These are phyloP conservation scores for Nakazawaea pomicola DNA, from an alignment of 805 yeast species.

Conservation along the genomic window DNA sequence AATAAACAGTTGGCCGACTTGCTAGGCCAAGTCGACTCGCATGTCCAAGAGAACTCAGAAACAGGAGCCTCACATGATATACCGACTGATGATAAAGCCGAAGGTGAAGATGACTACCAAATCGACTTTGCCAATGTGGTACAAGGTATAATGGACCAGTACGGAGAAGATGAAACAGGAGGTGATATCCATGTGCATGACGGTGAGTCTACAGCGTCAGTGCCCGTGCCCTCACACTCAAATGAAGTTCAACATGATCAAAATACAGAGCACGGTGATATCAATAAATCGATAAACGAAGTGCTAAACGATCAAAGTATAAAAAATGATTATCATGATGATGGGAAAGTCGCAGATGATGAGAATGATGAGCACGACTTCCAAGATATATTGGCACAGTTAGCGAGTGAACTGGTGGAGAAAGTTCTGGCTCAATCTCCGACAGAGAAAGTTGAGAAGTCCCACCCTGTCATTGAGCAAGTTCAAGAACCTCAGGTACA, in stretches of 20 bases:
- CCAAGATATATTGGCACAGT: conserved; percentile 9
- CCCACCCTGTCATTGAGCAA: conserved; percentile 2
- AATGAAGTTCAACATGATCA: neutral
- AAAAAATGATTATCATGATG: neutral
- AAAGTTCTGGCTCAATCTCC: conserved; percentile 6
- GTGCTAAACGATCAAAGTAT: neutral
- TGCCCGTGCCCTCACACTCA: neutral
- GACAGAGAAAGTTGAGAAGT: conserved; percentile 10
- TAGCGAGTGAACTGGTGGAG: conserved; percentile 8
- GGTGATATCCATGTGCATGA: too few species aligned
- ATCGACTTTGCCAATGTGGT: conserved; percentile 12
- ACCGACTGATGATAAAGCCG: neutral
- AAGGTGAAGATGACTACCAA: conserved; percentile 3
- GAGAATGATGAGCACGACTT: conserved; percentile 6
- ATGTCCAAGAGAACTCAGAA: neutral
- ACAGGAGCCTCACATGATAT: neutral
- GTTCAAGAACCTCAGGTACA: too few species aligned
- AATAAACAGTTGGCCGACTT: conserved; percentile 4
- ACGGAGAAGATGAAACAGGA: conserved; percentile 5
- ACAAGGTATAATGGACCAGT: conserved; percentile 10
- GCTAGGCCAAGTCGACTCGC: conserved; percentile 1
- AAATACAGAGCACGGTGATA: neutral
- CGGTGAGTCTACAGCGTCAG: too few species aligned
- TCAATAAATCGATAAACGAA: neutral
- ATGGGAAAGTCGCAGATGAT: neutral